Base-by-base conservation (phyloP, 345 rosid species). In the Eucalyptus globulus region DNA sequence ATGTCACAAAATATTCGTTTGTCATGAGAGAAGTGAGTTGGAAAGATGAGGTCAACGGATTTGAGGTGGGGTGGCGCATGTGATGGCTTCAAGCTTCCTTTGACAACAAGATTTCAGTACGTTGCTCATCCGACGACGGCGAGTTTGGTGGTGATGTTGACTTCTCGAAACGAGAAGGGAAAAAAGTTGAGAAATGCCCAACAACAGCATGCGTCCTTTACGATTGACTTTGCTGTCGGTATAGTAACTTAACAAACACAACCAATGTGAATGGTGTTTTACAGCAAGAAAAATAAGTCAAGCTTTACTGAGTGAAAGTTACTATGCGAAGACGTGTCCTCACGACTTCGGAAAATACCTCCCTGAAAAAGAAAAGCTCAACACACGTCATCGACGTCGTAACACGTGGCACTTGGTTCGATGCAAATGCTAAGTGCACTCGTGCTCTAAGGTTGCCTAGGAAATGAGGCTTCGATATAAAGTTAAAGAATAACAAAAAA, bases 321-420 rank as follows among this genome's bases (percentile, higher is more conserved):
- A 56, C 29, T 56, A 56, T 56, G 5, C 1, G 0, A 56, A 56
- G 12, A 56, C 0, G 0, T 10, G 27, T 56, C 13, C 24, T 56
- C 62, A 9, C 0, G 13, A 24, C 3, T 3, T 56, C 0, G 1
- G 12, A 22, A 56, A 56, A 56, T 24, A 56, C 13, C 29, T 21
- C 62, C 62, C 0, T 4, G 29, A 9, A 56, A 56, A 56, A 24
- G 27, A 56, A 56, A 56, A 56, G 29, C 62, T 24, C 6, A 5
- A 56, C 13, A 56, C 27, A 24, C 0, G 12, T 24, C 1, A 3
- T 24, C 3, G 1, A 56, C 3, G 0, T 56, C 3, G 27, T 24
- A 24, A 56, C 62, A 56, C 2, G 62, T 56, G 5, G 13, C 62
- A 56, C 62, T 56, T 53, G 4, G 56, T 53, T 19, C 4, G 10